Conservation (phyloP, 495 filamentous ascomycete species). For the Tuber borchii region DNA sequence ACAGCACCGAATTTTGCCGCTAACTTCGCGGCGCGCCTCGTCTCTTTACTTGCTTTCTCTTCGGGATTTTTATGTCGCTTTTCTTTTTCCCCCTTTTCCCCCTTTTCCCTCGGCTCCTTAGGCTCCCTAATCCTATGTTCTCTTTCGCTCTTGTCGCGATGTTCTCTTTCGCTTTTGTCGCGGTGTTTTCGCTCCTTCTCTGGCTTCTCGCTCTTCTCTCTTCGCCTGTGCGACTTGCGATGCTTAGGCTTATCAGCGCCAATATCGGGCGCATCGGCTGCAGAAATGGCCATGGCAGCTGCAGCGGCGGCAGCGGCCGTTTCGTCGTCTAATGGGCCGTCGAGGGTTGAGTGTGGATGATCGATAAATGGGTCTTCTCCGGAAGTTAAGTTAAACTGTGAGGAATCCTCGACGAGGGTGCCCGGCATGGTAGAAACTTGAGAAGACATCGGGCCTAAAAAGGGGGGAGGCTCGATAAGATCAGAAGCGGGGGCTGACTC, state of each 20-base stretch:
- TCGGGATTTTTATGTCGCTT: conserved; percentile 31
- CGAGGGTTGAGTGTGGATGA: conserved; percentile 10
- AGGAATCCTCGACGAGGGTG: conserved; percentile 15
- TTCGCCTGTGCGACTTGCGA: conserved; percentile 29
- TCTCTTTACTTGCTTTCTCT: conserved; percentile 30
- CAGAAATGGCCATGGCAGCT: conserved; percentile 27
- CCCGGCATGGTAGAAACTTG: conserved; percentile 25
- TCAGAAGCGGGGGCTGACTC: conserved; percentile 8
- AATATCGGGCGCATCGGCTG: conserved; percentile 15
- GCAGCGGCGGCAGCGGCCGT: conserved; percentile 25
- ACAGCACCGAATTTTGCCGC: conserved; percentile 19
- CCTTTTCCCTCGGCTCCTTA: conserved; percentile 20
- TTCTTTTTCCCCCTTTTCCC: conserved; percentile 16
- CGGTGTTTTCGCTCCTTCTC: conserved; percentile 31
- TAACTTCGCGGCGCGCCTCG: conserved; percentile 26
- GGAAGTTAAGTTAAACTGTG: conserved; percentile 6
- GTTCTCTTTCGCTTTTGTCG: conserved; percentile 15
- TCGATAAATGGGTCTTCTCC: conserved; percentile 9
- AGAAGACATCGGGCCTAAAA: conserved; percentile 24
- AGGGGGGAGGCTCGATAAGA: background rate
- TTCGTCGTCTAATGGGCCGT: conserved; percentile 30
- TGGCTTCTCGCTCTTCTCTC: conserved; percentile 22
- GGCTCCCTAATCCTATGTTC: conserved; percentile 19
- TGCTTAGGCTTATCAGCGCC: conserved; percentile 18
- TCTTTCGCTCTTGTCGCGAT: conserved; percentile 20